phyloP scores from a whole-genome alignment of 75 land plant species.

The Pinus albicaulis region DNA sequence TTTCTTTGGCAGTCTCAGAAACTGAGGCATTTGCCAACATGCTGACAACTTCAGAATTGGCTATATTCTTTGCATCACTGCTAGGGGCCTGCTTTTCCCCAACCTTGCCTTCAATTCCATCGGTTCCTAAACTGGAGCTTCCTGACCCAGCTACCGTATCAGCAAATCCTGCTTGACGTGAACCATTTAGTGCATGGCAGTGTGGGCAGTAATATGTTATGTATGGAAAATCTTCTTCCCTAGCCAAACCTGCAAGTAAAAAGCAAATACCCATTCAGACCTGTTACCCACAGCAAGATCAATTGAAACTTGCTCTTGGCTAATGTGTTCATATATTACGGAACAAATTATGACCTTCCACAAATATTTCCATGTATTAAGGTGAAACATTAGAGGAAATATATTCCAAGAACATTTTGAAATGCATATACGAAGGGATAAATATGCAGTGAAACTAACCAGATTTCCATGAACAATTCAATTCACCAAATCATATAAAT shows the following conservation, averaged over 20 bases:
- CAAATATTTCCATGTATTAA: background rate
- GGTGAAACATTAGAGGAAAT: background rate
- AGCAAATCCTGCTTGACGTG: conserved; percentile 18
- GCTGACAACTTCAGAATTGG: background rate
- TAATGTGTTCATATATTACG: background rate
- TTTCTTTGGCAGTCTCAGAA: background rate
- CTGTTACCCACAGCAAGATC: background rate
- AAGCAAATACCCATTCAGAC: background rate
- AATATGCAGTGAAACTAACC: too few relatives aligned
- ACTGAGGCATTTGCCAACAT: background rate
- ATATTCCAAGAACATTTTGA: background rate
- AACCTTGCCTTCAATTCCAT: background rate
- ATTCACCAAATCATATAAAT: too few relatives aligned
- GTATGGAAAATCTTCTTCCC: conserved; percentile 87
- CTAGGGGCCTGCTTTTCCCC: background rate
- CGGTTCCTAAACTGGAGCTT: background rate
- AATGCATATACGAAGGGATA: too few relatives aligned
- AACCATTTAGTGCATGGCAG: conserved; percentile 75
- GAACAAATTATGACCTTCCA: background rate
- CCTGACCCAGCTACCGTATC: conserved; percentile 6
- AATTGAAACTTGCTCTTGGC: background rate
- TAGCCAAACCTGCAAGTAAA: conserved; percentile 69
- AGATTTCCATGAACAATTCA: too few relatives aligned
- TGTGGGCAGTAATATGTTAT: conserved; percentile 95
- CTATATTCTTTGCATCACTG: background rate